Percentiles rank a stretch among this genome's conserved stretches.
phyloP scores from a whole-genome alignment of 305 asterid genomes.

The Fraxinus paxiana region DNA sequence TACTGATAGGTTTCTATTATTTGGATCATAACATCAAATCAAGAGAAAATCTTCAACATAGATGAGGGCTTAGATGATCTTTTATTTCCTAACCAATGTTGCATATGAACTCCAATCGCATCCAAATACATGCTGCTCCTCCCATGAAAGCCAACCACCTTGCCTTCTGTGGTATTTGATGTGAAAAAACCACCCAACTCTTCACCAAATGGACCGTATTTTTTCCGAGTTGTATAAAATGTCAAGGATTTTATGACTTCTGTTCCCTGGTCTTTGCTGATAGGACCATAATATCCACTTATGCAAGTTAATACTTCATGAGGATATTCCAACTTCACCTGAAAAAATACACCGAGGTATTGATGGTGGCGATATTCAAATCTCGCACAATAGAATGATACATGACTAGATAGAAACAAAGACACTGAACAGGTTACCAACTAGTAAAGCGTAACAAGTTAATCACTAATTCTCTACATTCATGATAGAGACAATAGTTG shows the following conservation, averaged over 20 bases:
- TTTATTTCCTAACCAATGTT: slow-evolving; percentile 68
- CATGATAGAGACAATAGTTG: neutral
- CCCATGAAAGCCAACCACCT: slow-evolving; percentile 83
- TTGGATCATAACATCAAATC: neutral
- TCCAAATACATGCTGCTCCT: slow-evolving; percentile 65
- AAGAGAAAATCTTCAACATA: slow-evolving; percentile 36
- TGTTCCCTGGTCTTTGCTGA: slow-evolving; percentile 37
- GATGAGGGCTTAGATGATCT: slow-evolving; percentile 40
- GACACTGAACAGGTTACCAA: neutral
- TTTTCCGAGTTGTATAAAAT: slow-evolving; percentile 53
- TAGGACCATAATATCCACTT: slow-evolving; percentile 60
- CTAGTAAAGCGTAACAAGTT: neutral
- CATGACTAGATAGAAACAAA: neutral
- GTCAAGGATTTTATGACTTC: slow-evolving; percentile 57
- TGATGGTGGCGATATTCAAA: neutral
- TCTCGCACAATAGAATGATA: neutral
- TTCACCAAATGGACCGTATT: slow-evolving; percentile 63
- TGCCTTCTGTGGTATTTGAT: slow-evolving; percentile 66
- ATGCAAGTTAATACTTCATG: slow-evolving; percentile 63
- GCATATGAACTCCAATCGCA: slow-evolving; percentile 85
- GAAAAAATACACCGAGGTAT: slow-evolving; percentile 11
- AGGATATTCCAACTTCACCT: slow-evolving; percentile 69
- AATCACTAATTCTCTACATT: neutral
- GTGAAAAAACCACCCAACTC: slow-evolving; percentile 59
- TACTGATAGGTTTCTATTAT: neutral